A percentile compares a stretch with the other conserved stretches of the same genome.
Evolutionary conservation across 108 stramenopile species (phyloP).

Genomic region (Mayamaea pseudoterrestris): DNA sequence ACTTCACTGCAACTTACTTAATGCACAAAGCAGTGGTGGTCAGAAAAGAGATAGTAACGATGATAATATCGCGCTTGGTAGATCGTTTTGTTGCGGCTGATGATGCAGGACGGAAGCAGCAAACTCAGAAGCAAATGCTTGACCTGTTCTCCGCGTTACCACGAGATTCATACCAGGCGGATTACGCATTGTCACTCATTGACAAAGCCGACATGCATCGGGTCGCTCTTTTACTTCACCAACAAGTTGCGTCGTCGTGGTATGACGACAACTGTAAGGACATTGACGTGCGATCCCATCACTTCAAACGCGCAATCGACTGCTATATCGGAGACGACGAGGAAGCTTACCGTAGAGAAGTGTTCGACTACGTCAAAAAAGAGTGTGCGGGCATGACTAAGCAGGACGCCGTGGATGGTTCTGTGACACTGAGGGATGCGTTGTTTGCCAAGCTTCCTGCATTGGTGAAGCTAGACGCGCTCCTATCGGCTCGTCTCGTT

Average conservation of each 20-base stretch:
- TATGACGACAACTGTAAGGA: slow-evolving; percentile 13
- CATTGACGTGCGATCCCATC: slow-evolving; percentile 21
- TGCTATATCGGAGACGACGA: slow-evolving; percentile 67
- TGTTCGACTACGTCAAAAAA: slow-evolving; percentile 63
- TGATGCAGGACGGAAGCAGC: slow-evolving; percentile 16
- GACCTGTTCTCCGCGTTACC: slow-evolving; percentile 51
- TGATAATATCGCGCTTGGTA: slow-evolving; percentile 45
- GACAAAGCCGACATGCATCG: slow-evolving; percentile 46
- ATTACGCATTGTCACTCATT: slow-evolving; percentile 41
- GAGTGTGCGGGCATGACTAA: slow-evolving; percentile 35
- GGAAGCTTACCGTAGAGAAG: slow-evolving; percentile 35
- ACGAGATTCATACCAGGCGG: slow-evolving; percentile 44
- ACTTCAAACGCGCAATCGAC: slow-evolving; percentile 61
- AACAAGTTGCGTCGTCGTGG: slow-evolving; percentile 36
- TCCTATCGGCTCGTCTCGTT: slow-evolving; percentile 42
- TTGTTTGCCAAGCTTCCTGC: slow-evolving; percentile 35
- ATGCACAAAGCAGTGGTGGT: slow-evolving; percentile 44
- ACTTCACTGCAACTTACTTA: slow-evolving; percentile 73
- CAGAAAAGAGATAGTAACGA: slow-evolving; percentile 35
- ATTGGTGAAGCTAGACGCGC: slow-evolving; percentile 44
- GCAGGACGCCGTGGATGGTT: slow-evolving; percentile 7
- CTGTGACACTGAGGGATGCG: slow-evolving; percentile 17
- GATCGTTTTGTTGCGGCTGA: slow-evolving; percentile 18
- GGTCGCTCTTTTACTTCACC: slow-evolving; percentile 58
- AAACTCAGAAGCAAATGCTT: slow-evolving; percentile 34